These are phyloP conservation scores for Coemansia reversa DNA, from an alignment of 192 early-diverging fungal species.

Conservation along the genomic window DNA sequence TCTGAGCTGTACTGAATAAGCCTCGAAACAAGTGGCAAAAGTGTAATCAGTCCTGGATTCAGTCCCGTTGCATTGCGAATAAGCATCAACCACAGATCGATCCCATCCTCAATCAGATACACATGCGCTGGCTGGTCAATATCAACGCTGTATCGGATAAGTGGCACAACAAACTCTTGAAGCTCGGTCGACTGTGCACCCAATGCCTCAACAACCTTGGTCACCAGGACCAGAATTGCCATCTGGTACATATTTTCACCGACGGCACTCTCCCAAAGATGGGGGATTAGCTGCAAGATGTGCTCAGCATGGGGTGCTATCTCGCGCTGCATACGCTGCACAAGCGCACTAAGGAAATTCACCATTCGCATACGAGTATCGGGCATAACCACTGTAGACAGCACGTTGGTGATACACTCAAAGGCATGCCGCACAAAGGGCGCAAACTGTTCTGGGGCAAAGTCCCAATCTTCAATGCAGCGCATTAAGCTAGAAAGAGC, in stretches of 20 bases:
- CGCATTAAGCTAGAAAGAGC: constrained; percentile 63
- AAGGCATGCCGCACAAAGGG: constrained; percentile 67
- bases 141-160: constrained; percentile 75
- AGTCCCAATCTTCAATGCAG: constrained; percentile 88
- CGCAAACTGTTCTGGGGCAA: constrained; percentile 66
- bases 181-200: constrained; percentile 68
- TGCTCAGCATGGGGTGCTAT: constrained; percentile 71
- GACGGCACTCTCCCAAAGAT: constrained; percentile 74
- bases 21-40: constrained; percentile 62
- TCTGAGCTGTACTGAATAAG: constrained; percentile 78
- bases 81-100: constrained; percentile 85
- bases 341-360: constrained; percentile 68
- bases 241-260: constrained; percentile 80
- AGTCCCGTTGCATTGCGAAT: constrained; percentile 66
- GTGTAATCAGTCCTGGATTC: constrained; percentile 57
- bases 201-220: constrained; percentile 73
- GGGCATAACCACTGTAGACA: constrained; percentile 68
- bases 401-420: constrained; percentile 56
- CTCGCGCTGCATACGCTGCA: constrained; percentile 76
- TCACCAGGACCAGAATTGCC: constrained; percentile 72
- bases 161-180: constrained; percentile 71
- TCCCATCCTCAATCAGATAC: constrained; percentile 85
- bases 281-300: constrained; percentile 73
- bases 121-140: constrained; percentile 63
- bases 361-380: constrained; percentile 76